A percentile compares a stretch with the other conserved stretches of the same genome.
These are phyloP conservation scores for Debaryomycetaceae sp. DNA, from an alignment of 1,139 yeast species.

Conservation along the genomic window DNA sequence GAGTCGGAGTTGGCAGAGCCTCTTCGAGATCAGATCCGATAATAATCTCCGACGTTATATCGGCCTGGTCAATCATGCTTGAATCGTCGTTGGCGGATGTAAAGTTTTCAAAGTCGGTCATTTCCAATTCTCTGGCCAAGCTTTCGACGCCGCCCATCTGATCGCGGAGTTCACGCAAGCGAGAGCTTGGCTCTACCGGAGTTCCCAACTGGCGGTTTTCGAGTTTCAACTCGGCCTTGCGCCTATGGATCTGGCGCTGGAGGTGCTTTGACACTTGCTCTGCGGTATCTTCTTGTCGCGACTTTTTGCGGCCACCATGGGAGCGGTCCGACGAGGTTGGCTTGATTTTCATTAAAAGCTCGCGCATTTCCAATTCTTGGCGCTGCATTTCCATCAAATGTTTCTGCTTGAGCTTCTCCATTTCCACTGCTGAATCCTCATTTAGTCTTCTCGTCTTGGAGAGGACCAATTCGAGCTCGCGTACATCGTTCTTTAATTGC, in stretches of 20 bases:
- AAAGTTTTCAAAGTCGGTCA: constrained; percentile 59
- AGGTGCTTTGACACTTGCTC: constrained; percentile 37
- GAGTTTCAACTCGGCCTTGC: constrained; percentile 49
- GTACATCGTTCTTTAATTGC: constrained; percentile 56
- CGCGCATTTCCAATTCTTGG: constrained; percentile 83
- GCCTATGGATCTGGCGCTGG: constrained; percentile 50
- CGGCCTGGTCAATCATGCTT: constrained; percentile 4
- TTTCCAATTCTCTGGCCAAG: constrained; percentile 79
- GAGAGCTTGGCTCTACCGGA: constrained; percentile 63
- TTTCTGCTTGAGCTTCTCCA: constrained; percentile 60
- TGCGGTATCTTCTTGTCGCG: constrained; percentile 10
- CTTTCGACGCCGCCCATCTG: constrained; percentile 80
- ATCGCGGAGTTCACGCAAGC: constrained; percentile 66
- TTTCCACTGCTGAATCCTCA: constrained; percentile 51
- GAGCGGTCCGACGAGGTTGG: constrained; percentile 29
- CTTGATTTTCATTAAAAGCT: constrained; percentile 60
- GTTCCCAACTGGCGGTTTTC: constrained; percentile 49
- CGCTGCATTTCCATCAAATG: constrained; percentile 72
- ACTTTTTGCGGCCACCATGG: constrained; percentile 20
- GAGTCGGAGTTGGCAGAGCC: constrained; percentile 5
- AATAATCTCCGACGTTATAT: constrained; percentile 3
- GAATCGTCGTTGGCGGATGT: neutral
- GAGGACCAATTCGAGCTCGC: constrained; percentile 63
- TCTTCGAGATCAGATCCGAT: constrained; percentile 6
- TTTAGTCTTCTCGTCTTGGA: constrained; percentile 57